These are phyloP conservation scores for Neopestalotiopsis clavispora DNA, from an alignment of 2,329 filamentous ascomycete genomes.

Conservation along the genomic window DNA sequence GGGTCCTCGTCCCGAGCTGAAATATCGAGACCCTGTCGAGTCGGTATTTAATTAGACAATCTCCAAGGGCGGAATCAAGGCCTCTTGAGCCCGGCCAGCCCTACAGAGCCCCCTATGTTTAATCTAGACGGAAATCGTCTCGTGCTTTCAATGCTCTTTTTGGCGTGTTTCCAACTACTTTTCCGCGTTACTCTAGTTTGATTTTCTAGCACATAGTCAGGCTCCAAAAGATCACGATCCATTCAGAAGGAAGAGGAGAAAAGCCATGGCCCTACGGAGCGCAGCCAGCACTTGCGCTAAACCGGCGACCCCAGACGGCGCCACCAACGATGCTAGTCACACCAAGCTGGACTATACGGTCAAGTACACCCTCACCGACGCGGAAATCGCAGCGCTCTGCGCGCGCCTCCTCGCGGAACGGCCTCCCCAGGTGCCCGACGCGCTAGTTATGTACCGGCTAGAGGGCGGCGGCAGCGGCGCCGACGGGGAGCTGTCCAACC, in stretches of 20 bases:
- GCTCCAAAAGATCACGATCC: not conserved
- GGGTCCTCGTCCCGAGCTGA: not conserved
- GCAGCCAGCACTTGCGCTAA: not conserved
- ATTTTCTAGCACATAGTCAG: not conserved
- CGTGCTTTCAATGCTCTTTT: not conserved
- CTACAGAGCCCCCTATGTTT: not conserved
- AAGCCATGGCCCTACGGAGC: not conserved
- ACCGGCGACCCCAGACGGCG: not conserved
- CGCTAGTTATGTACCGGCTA: conserved; percentile 17
- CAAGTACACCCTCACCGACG: conserved; percentile 20
- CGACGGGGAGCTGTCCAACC: conserved; percentile 15
- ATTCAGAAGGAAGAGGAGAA: not conserved
- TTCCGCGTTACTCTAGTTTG: not conserved
- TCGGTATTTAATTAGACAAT: not conserved
- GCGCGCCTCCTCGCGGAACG: conserved; percentile 18
- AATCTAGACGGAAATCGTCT: not conserved
- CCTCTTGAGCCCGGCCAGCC: not conserved
- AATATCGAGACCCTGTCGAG: not conserved
- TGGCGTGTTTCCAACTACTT: not conserved
- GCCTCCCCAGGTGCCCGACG: conserved; percentile 18
- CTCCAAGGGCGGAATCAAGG: not conserved
- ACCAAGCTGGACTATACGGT: not conserved
- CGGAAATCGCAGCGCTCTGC: conserved; percentile 16
- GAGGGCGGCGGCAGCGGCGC: conserved; percentile 12
- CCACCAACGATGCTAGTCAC: not conserved